Evolutionary conservation across 2,329 filamentous ascomycete genomes (phyloP).

Genomic region (Paracoccidioides brasiliensis): DNA sequence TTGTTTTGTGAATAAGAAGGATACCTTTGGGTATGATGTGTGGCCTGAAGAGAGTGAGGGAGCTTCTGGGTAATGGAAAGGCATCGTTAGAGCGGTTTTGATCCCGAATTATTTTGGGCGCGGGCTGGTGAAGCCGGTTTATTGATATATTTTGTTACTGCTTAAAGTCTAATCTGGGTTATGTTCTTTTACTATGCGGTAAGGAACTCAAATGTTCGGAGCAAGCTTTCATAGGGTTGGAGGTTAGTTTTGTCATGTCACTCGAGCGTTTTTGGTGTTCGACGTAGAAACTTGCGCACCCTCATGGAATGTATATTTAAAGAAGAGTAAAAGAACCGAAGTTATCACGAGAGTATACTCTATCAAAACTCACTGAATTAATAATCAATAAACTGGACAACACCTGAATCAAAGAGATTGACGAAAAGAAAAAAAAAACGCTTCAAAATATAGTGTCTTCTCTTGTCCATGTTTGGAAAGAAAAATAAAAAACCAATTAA

Average conservation of each 20-base stretch:
- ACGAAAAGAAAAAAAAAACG: background rate
- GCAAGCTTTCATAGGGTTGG: background rate
- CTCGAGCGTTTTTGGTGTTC: background rate
- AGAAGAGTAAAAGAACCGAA: background rate
- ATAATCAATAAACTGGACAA: background rate
- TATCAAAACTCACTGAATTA: background rate
- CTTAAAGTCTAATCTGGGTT: background rate
- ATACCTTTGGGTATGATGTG: slow-evolving; percentile 62
- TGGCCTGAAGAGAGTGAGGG: slow-evolving; percentile 45
- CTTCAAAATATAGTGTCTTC: background rate
- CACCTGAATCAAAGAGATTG: background rate
- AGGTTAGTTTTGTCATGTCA: background rate
- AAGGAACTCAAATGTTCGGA: background rate
- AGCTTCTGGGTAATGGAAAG: slow-evolving; percentile 19
- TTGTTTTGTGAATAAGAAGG: slow-evolving; percentile 79
- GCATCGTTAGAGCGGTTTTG: background rate
- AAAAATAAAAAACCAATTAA: background rate
- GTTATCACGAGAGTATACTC: background rate
- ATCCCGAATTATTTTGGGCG: background rate
- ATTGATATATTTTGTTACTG: background rate
- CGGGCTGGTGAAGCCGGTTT: background rate
- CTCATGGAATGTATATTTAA: background rate
- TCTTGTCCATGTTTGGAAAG: background rate
- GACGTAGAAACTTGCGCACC: background rate
- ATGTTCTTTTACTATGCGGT: background rate